Conservation (phyloP, 371 early-diverging fungal genomes). For the Apophysomyces sp. region DNA sequence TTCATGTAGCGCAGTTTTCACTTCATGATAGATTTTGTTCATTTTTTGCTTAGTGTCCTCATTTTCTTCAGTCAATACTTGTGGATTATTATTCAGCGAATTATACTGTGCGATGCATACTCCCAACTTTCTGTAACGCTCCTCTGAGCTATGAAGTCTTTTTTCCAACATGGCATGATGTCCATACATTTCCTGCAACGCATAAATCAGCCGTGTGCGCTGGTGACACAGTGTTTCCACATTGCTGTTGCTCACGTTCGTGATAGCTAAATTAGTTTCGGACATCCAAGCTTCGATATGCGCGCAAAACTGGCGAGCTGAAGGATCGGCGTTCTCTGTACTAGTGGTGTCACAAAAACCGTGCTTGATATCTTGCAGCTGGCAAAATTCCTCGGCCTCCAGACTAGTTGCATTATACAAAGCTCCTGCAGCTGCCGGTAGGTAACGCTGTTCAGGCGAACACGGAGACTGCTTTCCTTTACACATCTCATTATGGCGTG, state of each 20-base stretch:
- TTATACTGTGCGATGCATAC: background rate
- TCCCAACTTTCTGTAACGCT: background rate
- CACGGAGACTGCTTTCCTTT: background rate
- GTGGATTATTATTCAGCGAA: background rate
- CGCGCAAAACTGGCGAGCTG: background rate
- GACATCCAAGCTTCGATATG: background rate
- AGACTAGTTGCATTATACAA: background rate
- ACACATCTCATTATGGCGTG: background rate
- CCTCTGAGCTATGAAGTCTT: background rate
- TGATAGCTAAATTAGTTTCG: background rate
- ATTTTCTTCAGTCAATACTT: background rate
- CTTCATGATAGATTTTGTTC: background rate
- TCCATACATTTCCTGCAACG: background rate
- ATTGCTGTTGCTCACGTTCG: background rate
- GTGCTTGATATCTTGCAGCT: background rate
- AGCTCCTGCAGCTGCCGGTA: background rate
- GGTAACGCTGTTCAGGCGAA: background rate
- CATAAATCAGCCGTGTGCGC: background rate
- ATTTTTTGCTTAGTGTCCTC: background rate
- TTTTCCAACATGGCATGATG: background rate
- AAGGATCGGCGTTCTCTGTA: background rate
- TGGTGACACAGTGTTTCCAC: background rate
- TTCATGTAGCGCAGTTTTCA: background rate
- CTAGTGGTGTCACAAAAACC: background rate
- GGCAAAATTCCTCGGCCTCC: background rate